Evolutionary conservation across 1,284 basidiomycete species (phyloP).

Genomic region (Moesziomyces globuligerus): DNA sequence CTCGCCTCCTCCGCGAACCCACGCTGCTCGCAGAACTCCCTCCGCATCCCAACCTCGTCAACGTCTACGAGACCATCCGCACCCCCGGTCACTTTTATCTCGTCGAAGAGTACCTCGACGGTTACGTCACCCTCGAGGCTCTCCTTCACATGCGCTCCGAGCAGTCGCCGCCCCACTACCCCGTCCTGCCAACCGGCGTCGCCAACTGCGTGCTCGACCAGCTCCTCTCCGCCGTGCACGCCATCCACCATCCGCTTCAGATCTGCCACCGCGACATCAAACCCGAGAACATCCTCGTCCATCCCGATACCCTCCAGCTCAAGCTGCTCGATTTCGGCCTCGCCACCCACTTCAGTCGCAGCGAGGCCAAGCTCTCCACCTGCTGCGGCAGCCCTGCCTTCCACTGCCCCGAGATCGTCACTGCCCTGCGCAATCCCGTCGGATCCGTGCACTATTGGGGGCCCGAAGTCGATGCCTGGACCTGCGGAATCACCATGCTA

Average conservation of each 20-base stretch:
- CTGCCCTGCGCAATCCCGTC: constrained; percentile 70
- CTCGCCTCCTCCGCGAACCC: constrained; percentile 72
- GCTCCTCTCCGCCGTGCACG: constrained; percentile 71
- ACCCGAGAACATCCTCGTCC: constrained; percentile 69
- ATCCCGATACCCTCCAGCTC: constrained; percentile 67
- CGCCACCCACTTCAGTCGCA: constrained; percentile 72
- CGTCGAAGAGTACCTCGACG: constrained; percentile 71
- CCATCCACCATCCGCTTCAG: constrained; percentile 70
- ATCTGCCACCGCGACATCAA: constrained; percentile 74
- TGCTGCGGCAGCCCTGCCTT: constrained; percentile 72
- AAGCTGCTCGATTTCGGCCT: constrained; percentile 72
- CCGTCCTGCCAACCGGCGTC: constrained; percentile 61
- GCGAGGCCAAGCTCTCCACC: constrained; percentile 72
- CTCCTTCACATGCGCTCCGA: constrained; percentile 51
- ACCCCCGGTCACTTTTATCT: constrained; percentile 73
- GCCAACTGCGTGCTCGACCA: constrained; percentile 70
- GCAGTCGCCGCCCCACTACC: constrained; percentile 34
- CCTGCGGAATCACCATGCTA: constrained; percentile 71
- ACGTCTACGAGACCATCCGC: constrained; percentile 71
- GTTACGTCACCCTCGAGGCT: constrained; percentile 68
- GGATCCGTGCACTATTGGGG: constrained; percentile 70
- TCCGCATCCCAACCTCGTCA: constrained; percentile 72
- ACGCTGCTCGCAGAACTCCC: constrained; percentile 72
- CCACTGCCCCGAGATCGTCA: constrained; percentile 72
- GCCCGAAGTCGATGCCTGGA: constrained; percentile 74